phyloP scores from a whole-genome alignment of 2,329 filamentous ascomycete genomes.

The Beauveria scarabaeidicola region DNA sequence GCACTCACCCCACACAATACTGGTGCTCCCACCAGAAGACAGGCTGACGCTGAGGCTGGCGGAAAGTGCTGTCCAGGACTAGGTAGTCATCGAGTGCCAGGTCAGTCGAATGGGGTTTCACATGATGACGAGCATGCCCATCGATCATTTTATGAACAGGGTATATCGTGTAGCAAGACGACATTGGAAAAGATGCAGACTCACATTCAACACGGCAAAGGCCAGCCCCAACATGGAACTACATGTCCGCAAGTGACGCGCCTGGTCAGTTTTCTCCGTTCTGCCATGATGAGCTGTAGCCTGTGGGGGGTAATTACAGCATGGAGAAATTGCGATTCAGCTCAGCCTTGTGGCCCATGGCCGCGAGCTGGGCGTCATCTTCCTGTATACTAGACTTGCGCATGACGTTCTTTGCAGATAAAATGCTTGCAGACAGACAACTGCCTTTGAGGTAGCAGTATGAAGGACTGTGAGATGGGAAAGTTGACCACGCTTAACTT shows the following conservation, averaged over 20 bases:
- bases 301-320: constrained; percentile 12
- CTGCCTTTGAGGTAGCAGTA: background rate
- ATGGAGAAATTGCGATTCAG: constrained; percentile 20
- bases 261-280: background rate
- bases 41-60: constrained; percentile 40
- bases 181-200: background rate
- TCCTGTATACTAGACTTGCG: constrained; percentile 13
- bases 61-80: constrained; percentile 37
- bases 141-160: background rate
- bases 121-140: background rate
- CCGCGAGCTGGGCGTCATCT: constrained; percentile 20
- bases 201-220: constrained; percentile 37
- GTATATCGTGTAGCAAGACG: background rate
- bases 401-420: constrained; percentile 10
- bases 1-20: constrained; percentile 58
- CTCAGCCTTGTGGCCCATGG: constrained; percentile 19
- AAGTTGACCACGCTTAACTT: background rate
- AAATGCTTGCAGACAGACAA: background rate
- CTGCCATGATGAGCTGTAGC: background rate
- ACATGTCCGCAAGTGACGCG: background rate
- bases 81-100: too few species aligned
- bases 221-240: constrained; percentile 34
- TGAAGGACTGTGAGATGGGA: background rate
- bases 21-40: constrained; percentile 58
- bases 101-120: background rate